phyloP scores from a whole-genome alignment of 2,329 filamentous ascomycete species.

The Periconia sp. region DNA sequence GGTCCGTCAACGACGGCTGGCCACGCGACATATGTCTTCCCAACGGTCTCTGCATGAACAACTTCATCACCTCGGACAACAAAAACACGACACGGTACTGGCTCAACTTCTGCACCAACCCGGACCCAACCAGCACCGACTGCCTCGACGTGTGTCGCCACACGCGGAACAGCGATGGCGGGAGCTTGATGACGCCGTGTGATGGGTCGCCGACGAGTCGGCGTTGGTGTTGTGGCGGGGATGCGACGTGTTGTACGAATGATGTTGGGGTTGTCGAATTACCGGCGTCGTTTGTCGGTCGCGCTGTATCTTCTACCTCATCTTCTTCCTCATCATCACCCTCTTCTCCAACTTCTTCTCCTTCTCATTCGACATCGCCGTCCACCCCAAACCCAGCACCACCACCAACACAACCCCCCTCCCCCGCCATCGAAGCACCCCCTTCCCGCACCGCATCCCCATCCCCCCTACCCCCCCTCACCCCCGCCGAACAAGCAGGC shows the following conservation, averaged over 20 bases:
- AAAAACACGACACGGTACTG: conserved; percentile 5
- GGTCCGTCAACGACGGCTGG: conserved; percentile 4
- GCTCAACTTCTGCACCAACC: conserved; percentile 10
- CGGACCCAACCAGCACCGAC: conserved; percentile 3
- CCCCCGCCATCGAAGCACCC: background rate
- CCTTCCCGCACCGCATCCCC: background rate
- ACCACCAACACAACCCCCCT: background rate
- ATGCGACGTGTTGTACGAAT: conserved; percentile 3
- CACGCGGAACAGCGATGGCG: conserved; percentile 1
- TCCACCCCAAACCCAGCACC: too few relatives aligned
- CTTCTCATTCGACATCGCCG: background rate
- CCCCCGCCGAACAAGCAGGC: background rate
- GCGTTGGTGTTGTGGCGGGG: conserved; percentile 14
- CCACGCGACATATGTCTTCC: conserved; percentile 14
- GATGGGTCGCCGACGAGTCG: conserved; percentile 8
- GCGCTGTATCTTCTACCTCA: background rate
- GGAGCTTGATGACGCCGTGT: conserved; percentile 13
- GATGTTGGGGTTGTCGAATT: conserved; percentile 1
- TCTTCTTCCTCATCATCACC: background rate
- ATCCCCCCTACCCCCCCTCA: background rate
- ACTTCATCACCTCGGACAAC: background rate
- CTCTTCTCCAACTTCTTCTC: background rate
- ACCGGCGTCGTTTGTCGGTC: background rate
- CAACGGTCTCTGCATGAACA: conserved; percentile 16
- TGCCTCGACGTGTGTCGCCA: conserved; percentile 14